These are phyloP conservation scores for Sanghuangporus weigelae DNA, from an alignment of 1,284 basidiomycete genomes.

Conservation along the genomic window DNA sequence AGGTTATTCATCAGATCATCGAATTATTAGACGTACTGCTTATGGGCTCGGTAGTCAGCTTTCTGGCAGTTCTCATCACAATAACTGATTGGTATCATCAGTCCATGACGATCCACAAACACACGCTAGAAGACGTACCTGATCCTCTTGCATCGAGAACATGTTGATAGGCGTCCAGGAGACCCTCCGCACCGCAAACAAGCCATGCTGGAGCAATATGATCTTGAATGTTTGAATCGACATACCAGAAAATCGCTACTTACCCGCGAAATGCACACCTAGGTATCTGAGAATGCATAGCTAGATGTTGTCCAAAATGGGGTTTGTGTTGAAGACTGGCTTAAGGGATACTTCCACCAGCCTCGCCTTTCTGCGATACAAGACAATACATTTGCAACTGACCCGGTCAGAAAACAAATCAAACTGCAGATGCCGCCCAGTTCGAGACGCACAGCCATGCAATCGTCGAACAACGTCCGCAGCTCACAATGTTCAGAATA, in stretches of 20 bases:
- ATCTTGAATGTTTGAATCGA: background rate
- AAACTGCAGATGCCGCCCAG: too few relatives aligned
- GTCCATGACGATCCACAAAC: background rate
- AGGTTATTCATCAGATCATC: background rate
- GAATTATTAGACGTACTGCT: background rate
- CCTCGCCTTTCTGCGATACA: too few relatives aligned
- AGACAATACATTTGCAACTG: too few relatives aligned
- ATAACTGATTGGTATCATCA: background rate
- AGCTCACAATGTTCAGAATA: too few relatives aligned
- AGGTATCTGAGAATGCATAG: background rate
- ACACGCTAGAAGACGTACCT: background rate
- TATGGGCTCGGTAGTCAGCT: background rate
- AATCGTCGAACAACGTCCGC: too few relatives aligned
- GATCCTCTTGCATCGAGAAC: constrained; percentile 3
- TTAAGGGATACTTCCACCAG: too few relatives aligned
- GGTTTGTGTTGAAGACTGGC: background rate
- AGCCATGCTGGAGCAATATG: background rate
- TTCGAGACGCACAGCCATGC: too few relatives aligned
- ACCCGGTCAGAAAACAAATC: too few relatives aligned
- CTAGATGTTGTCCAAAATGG: background rate
- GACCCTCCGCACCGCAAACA: background rate
- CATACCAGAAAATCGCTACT: background rate
- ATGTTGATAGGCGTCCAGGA: background rate
- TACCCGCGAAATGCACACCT: background rate
- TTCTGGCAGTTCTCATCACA: constrained; percentile 3